phyloP scores from a whole-genome alignment of 2,329 filamentous ascomycete species.

The Claviceps sp. region DNA sequence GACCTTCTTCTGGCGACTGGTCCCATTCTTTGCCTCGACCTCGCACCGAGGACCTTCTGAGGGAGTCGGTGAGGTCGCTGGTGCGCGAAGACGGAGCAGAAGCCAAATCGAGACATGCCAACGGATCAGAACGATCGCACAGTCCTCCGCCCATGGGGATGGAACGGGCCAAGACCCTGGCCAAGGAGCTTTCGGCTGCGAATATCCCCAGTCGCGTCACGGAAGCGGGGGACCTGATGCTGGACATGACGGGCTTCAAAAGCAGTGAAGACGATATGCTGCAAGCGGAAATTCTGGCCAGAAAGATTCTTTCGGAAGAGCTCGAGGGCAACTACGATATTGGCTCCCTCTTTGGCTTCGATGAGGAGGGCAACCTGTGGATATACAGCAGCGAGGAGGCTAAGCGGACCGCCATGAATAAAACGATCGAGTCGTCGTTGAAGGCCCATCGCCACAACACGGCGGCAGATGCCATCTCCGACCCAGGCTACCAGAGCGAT shows the following conservation, averaged over 20 bases:
- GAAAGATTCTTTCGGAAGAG: conserved; percentile 85
- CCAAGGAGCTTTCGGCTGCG: conserved; percentile 72
- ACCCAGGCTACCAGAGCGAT: conserved; percentile 92
- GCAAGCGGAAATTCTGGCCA: conserved; percentile 81
- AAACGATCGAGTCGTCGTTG: conserved; percentile 38
- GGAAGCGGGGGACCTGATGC: conserved; percentile 84
- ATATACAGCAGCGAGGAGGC: conserved; percentile 97
- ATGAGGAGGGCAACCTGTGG: conserved; percentile 96
- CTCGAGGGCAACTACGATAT: conserved; percentile 93
- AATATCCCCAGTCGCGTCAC: conserved; percentile 93
- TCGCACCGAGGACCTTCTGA: conserved; percentile 42
- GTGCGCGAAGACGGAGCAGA: conserved; percentile 22
- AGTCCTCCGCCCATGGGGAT: conserved; percentile 69
- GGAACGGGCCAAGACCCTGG: conserved; percentile 69
- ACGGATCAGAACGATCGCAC: conserved; percentile 45
- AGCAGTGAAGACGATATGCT: conserved; percentile 85
- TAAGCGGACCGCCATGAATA: conserved; percentile 73
- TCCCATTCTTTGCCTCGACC: conserved; percentile 28
- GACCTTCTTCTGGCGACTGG: conserved; percentile 39
- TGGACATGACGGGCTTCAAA: conserved; percentile 97
- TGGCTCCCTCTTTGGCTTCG: conserved; percentile 84
- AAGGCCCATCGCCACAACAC: conserved; percentile 33
- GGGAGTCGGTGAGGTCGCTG: conserved; percentile 28
- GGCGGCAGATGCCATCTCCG: conserved; percentile 70
- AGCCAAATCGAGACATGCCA: conserved; percentile 21